A percentile compares a stretch with the other conserved stretches of the same genome.
phyloP scores from a whole-genome alignment of 2,329 filamentous ascomycete species.

The Dichotomopilus funicola region DNA sequence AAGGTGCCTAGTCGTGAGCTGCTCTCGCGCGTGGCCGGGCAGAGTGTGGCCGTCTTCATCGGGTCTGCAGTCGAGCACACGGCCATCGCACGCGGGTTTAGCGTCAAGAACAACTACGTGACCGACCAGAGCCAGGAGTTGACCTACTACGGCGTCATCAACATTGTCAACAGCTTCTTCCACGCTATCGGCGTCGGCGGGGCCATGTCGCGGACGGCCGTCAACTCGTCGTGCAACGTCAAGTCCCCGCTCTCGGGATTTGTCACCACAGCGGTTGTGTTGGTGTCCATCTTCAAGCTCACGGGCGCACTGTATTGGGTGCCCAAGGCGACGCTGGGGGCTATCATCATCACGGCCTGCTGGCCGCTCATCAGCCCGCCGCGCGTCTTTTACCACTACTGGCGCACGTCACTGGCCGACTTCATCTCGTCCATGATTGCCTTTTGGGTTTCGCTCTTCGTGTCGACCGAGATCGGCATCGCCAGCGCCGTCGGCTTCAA shows the following conservation, averaged over 20 bases:
- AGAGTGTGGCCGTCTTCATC: conserved; percentile 55
- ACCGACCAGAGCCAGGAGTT: conserved; percentile 61
- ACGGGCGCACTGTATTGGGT: conserved; percentile 59
- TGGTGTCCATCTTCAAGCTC: conserved; percentile 56
- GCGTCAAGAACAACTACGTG: conserved; percentile 53
- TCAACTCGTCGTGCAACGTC: conserved; percentile 59
- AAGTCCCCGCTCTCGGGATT: conserved; percentile 55
- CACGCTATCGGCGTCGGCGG: conserved; percentile 57
- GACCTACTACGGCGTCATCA: conserved; percentile 55
- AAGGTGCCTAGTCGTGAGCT: conserved; percentile 41
- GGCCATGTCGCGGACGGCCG: conserved; percentile 60
- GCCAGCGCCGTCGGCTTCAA: conserved; percentile 56
- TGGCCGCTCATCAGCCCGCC: conserved; percentile 55
- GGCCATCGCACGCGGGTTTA: conserved; percentile 58
- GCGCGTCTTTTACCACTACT: conserved; percentile 55
- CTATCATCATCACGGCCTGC: conserved; percentile 61
- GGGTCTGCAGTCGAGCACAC: conserved; percentile 57
- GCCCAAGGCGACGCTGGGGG: conserved; percentile 58
- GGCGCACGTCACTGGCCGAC: conserved; percentile 58
- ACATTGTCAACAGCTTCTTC: conserved; percentile 60
- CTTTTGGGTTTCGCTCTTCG: conserved; percentile 59
- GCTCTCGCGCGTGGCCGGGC: conserved; percentile 46
- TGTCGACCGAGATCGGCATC: conserved; percentile 54
- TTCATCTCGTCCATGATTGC: conserved; percentile 58
- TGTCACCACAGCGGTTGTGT: conserved; percentile 54